Evolutionary conservation across 495 filamentous ascomycete species (phyloP).

Genomic region (Hypoxylon subgilvum): DNA sequence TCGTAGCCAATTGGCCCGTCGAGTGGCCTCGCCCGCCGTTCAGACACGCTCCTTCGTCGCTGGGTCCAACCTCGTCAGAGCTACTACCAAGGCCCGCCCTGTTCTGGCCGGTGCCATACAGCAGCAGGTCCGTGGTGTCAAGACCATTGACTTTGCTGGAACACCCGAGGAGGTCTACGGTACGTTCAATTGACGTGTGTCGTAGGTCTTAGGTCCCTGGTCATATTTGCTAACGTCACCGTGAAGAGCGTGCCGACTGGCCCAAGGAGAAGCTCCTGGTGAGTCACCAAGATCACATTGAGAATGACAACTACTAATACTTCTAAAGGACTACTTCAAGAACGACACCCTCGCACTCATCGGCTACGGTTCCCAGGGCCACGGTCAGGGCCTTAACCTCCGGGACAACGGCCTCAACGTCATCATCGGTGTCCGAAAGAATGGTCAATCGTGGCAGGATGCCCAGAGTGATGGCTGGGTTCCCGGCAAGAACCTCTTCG

Average conservation of each 20-base stretch:
- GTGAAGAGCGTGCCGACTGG: constrained; percentile 93
- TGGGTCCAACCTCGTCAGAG: constrained; percentile 64
- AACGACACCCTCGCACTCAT: constrained; percentile 98
- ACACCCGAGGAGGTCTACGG: constrained; percentile 90
- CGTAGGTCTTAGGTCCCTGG: neutral
- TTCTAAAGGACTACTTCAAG: constrained; percentile 95
- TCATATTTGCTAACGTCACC: constrained; percentile 16
- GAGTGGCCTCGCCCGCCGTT: constrained; percentile 67
- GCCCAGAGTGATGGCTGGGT: constrained; percentile 97
- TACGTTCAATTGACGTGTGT: constrained; percentile 46
- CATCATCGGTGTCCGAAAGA: constrained; percentile 97
- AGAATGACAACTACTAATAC: constrained; percentile 20
- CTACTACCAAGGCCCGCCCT: constrained; percentile 60
- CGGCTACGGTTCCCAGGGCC: constrained; percentile 96
- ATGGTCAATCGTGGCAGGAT: constrained; percentile 97
- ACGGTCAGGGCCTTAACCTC: constrained; percentile 98
- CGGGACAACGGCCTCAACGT: constrained; percentile 99
- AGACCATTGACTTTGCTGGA: constrained; percentile 95
- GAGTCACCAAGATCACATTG: constrained; percentile 46
- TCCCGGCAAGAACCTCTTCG: constrained; percentile 96
- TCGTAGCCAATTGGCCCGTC: constrained; percentile 74
- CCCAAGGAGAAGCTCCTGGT: constrained; percentile 94
- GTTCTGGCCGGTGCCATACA: constrained; percentile 54
- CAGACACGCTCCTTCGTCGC: constrained; percentile 74
- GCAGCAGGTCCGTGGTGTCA: constrained; percentile 76